Evolutionary conservation across 495 filamentous ascomycete species (phyloP), one percentile per base, ranked within the genome.

Genomic region (Neurospora sp.): DNA sequence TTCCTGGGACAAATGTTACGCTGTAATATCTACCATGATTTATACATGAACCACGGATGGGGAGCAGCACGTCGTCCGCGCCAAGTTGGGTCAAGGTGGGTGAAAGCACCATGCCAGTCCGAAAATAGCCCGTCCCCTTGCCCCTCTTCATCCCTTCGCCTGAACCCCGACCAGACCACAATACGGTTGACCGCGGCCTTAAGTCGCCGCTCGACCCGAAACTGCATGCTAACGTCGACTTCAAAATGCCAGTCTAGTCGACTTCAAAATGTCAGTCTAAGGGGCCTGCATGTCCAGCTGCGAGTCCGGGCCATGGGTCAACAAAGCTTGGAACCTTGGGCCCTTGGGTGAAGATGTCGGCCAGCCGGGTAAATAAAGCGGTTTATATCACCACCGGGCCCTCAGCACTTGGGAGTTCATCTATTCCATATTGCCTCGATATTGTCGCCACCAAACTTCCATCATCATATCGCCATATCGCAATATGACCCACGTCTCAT

Each of bases 351-450:
- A 65, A 12, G 53, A 65, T 65, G 53, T 14, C 27, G 53, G 27
- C 53, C 53, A 18, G 53, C 78, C 79, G 79, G 79, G 73, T 81
- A 81, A 81, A 81, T 80, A 75, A 73, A 69, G 73, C 74, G 76
- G 79, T 68, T 71, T 75, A 76, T 80, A 76, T 78, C 76, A 61
- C 76, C 42, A 45, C 65, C 53, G 73, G 71, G 76, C 71, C 77
- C 70, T 72, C 68, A 22, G 38, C 77, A 71, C 75, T 74, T 75
- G 74, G 71, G 48, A 65, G 69, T 78, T 81, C 79, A 81, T 81
- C 76, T 81, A 81, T 78, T 76, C 71, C 75, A 81, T 81, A 81
- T 81, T 81, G 74, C 77, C 40, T 71, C 71, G 71, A 80, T 70
- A 81, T 80, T 81, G 75, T 76, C 76, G 77, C 78, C 78, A 78